Base-by-base conservation (phyloP, 2,329 filamentous ascomycete species). In the Coniochaeta sp. region DNA sequence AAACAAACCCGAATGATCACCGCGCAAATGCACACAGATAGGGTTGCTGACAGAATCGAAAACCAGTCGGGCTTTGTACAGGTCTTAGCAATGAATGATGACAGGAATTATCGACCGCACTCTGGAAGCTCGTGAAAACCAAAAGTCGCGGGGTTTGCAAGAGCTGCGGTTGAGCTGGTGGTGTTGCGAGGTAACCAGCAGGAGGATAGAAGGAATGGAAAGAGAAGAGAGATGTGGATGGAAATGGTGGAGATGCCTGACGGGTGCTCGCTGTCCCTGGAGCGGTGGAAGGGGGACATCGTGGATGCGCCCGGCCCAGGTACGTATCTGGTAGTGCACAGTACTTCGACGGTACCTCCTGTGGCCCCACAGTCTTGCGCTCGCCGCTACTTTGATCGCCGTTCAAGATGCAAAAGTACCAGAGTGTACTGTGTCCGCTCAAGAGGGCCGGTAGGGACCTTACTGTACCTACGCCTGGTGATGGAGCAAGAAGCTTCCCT, bases 211-310 rank as follows among this genome's bases (percentile, higher is more conserved):
- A 30, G 47, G 44, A 52, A 22, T 17, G 47, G 22, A 50, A 52
- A 52, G 47, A 12, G 47, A 52, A 52, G 47, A 52, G 47, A 52
- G 47, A 52, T 26, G 47, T 52, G 47, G 47, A 52, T 52, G 47
- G 47, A 47, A 22, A 28, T 52, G 47, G 47, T 52, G 47, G 47
- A 52, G 47, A 52, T 24, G 22, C 42, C 42, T 26, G 42, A 26
- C 42, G 19, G 42, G 19, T 52, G 47, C 47, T 52, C 24, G 47
- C 47, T 52, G 47, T 52, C 47, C 47, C 47, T 52, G 47, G 47
- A 30, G 47, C 47, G 26, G 47, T 52, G 47, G 47, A 52, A 52
- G 47, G 47, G n/a, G 47, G 47, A 52, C 47, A 17, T 26, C n/a
- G 24, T 28, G 47, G 22, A 52, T 52, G 47, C 26, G 47, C 47